Base-by-base conservation (phyloP, 345 rosid genomes). In the Excoecaria agallocha region DNA sequence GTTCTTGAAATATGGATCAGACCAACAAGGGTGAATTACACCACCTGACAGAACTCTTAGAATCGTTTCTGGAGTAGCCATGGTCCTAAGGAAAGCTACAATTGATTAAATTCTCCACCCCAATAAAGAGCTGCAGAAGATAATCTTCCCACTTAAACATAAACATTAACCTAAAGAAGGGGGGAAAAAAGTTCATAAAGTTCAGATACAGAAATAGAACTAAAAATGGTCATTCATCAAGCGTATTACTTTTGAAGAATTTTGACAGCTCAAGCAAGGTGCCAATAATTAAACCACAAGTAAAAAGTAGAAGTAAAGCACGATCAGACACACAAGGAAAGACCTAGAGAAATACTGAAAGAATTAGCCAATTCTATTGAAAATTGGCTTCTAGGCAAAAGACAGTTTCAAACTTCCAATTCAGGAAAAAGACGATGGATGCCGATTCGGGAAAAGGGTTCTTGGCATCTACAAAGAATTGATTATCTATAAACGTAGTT, bases 21-120 rank as follows among this genome's bases (percentile, higher is more conserved):
- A 70, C 37, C 67, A 60, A 75, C 52, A 66, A 51, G 71, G 65
- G 52, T 63, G 75, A 70, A 74, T 79, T 10, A 83, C 76, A 49
- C 74, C 69, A 38, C 80, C 79, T 0, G 83, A 73, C 43, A 72
- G 77, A 72, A 78, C 71, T 52, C 73, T 82, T n/a, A 89, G 51
- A 81, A 73, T 73, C 43, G 86, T 82, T 66, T 82, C 81, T 39
- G 82, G 60, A 81, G 85, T 72, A 24, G 86, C 87, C 88, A 89
- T 85, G 30, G 12, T 25, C 55, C 4, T 24, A n/a, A 46, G 30
- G 58, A 17, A 41, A 70, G 16, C 13, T 52, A 68, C 1, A 8
- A 20, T 35, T 24, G 12, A 12, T 63, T 24, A 20, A 35, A 51
- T 57, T 71, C 54, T 58, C 25, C 38, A 25, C 43, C 41, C 38